Evolutionary conservation across 371 early-diverging fungal species (phyloP), one percentile per base, ranked within the genome.

Genomic region (Rhizomucor pusillus): DNA sequence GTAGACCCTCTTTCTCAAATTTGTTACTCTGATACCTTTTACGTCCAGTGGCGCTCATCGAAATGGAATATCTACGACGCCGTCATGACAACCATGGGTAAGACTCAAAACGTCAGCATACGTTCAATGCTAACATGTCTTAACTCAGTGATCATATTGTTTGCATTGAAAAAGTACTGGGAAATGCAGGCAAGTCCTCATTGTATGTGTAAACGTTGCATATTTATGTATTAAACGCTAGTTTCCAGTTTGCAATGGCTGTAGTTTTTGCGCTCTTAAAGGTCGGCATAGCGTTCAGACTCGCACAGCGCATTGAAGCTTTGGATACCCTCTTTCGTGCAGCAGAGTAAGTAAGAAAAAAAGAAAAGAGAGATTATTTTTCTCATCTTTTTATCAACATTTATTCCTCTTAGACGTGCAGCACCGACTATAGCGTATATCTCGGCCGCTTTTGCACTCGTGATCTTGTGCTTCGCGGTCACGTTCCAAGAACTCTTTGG

Each of bases 51-150:
- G 74, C 46, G 61, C 3, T 66, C 71, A 10, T 68, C 69, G 0
- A 62, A 61, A 40, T 81, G 81, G 81, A 79, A 79, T 39, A 52
- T 79, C 13, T 79, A 75, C 53, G 81, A 79, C 51, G 50, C 64
- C 13, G 50, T 49, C 18, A 57, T 80, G 19, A 73, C 67, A 18
- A 39, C 56, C 11, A 41, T 67, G 3, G 69, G 74, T 60, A 65
- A 39, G 46, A 35, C 19, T 10, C 11, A 13, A 35, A 14, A 11
- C 37, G 9, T 37, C 37, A 37, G 4, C 3, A 14, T 46, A n/a
- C n/a, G n/a, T n/a, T n/a, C n/a, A n/a, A n/a, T n/a, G n/a, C n/a
- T n/a, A n/a, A n/a, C n/a, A n/a, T n/a, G n/a, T n/a, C n/a, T n/a
- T n/a, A n/a, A n/a, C n/a, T n/a, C n/a, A n/a, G n/a, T n/a, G n/a